These are phyloP conservation scores for Candida palmyrensis DNA, from an alignment of 805 yeast species.

Conservation along the genomic window DNA sequence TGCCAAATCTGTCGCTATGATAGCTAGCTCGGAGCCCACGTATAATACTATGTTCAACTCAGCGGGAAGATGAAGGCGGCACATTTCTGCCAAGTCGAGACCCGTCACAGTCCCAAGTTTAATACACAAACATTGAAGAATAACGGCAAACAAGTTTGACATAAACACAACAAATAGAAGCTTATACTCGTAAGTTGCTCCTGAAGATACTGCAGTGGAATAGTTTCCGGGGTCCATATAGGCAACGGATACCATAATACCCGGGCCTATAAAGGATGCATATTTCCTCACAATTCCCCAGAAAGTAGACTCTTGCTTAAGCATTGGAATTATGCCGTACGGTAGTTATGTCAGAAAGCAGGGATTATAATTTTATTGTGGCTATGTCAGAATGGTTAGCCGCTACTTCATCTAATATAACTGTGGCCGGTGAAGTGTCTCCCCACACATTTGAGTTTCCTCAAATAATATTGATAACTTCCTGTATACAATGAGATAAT, in stretches of 20 bases:
- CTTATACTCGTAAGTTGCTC: conserved; percentile 72
- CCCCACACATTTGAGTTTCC: no score
- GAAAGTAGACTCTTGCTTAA: no score
- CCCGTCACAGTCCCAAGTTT: conserved; percentile 90
- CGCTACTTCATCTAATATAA: no score
- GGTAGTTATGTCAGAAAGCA: no score
- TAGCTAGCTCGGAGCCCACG: conserved; percentile 75
- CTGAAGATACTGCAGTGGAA: conserved; percentile 84
- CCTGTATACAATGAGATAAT: no score
- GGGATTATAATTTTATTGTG: no score
- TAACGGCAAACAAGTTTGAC: conserved; percentile 80
- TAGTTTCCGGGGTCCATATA: conserved; percentile 95
- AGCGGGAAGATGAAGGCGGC: conserved; percentile 63
- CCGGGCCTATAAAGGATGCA: conserved; percentile 76
- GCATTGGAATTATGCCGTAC: no score
- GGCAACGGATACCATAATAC: conserved; percentile 82
- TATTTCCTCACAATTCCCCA: conserved; percentile 46
- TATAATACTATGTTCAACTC: conserved; percentile 64
- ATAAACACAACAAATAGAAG: conserved; percentile 67
- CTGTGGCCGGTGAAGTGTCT: no score
- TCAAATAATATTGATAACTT: no score
- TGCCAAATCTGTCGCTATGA: conserved; percentile 88
- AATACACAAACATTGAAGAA: conserved; percentile 77
- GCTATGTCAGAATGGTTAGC: no score
- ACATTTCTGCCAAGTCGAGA: conserved; percentile 78